phyloP scores from a whole-genome alignment of 1,139 yeast species.

The Komagataea norvegica region DNA sequence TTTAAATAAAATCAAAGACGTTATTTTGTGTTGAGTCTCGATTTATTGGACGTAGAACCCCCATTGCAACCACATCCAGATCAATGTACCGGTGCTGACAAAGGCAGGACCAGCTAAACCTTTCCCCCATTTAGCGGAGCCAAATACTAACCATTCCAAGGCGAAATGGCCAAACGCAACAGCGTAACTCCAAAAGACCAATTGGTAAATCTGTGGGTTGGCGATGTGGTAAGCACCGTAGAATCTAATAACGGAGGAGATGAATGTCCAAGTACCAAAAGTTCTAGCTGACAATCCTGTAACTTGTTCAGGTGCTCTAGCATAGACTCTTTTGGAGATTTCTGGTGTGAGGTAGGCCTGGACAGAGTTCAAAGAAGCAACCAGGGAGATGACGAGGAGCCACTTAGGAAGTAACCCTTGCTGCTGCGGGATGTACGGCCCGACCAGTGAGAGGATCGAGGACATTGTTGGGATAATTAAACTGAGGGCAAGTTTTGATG shows the following conservation, averaged over 20 bases:
- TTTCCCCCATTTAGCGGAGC: slow-evolving; percentile 78
- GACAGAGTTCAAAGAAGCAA: slow-evolving; percentile 82
- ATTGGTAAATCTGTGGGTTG: slow-evolving; percentile 66
- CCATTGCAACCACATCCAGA: slow-evolving; percentile 59
- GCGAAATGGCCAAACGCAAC: slow-evolving; percentile 84
- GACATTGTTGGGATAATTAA: slow-evolving; percentile 6
- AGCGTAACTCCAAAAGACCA: slow-evolving; percentile 76
- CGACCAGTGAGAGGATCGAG: slow-evolving; percentile 16
- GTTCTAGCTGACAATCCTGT: slow-evolving; percentile 86
- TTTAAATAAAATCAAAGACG: no score
- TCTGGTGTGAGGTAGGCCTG: slow-evolving; percentile 80
- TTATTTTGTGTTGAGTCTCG: neutral
- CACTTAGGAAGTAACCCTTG: slow-evolving; percentile 62
- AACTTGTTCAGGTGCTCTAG: slow-evolving; percentile 56
- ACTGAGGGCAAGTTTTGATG: no score
- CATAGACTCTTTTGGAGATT: slow-evolving; percentile 77
- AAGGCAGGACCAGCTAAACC: slow-evolving; percentile 88
- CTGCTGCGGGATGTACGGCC: slow-evolving; percentile 35
- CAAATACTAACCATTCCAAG: slow-evolving; percentile 74
- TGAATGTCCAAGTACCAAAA: slow-evolving; percentile 95
- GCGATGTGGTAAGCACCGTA: slow-evolving; percentile 79
- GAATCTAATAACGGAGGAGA: slow-evolving; percentile 77
- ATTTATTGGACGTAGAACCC: slow-evolving; percentile 40
- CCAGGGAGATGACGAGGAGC: slow-evolving; percentile 75
- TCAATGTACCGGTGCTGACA: slow-evolving; percentile 51